Percentiles rank a stretch among this genome's conserved stretches.
phyloP scores from a whole-genome alignment of 768 basidiomycete species.

The Leccinum fibrillosum region DNA sequence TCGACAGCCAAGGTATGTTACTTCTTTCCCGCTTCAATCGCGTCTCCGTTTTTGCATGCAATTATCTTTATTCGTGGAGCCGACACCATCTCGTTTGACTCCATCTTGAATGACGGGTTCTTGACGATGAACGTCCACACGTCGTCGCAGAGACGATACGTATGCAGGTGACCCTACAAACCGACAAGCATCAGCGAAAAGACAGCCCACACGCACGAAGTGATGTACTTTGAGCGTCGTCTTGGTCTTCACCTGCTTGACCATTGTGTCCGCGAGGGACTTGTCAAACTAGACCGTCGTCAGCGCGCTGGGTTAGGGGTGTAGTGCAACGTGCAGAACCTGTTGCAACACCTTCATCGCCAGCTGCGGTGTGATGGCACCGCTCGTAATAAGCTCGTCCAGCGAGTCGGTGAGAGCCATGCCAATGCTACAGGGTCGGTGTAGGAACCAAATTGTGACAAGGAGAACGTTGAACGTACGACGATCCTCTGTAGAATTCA shows the following conservation, averaged over 20 bases:
- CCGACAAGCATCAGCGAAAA: constrained; percentile 1
- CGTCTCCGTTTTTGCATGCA: constrained; percentile 95
- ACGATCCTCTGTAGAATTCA: constrained; percentile 89
- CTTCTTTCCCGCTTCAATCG: constrained; percentile 80
- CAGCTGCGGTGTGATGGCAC: constrained; percentile 93
- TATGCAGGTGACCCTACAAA: constrained; percentile 79
- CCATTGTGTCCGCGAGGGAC: constrained; percentile 87
- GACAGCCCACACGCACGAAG: neutral
- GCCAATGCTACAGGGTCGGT: constrained; percentile 65
- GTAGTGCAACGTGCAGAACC: constrained; percentile 46
- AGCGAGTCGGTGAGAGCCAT: constrained; percentile 97
- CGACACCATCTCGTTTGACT: constrained; percentile 74
- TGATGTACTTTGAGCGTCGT: constrained; percentile 80
- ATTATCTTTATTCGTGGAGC: constrained; percentile 92
- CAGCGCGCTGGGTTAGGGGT: constrained; percentile 8
- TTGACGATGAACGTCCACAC: constrained; percentile 99
- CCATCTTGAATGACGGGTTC: constrained; percentile 93
- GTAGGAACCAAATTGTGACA: neutral
- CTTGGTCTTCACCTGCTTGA: constrained; percentile 93
- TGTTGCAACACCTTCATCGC: constrained; percentile 99
- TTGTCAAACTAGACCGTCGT: constrained; percentile 79
- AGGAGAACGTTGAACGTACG: constrained; percentile 49
- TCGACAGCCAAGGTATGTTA: constrained; percentile 28
- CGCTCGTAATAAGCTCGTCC: constrained; percentile 96
- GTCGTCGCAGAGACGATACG: constrained; percentile 91